phyloP scores from a whole-genome alignment of 768 basidiomycete genomes.

The Auricularia sp. region DNA sequence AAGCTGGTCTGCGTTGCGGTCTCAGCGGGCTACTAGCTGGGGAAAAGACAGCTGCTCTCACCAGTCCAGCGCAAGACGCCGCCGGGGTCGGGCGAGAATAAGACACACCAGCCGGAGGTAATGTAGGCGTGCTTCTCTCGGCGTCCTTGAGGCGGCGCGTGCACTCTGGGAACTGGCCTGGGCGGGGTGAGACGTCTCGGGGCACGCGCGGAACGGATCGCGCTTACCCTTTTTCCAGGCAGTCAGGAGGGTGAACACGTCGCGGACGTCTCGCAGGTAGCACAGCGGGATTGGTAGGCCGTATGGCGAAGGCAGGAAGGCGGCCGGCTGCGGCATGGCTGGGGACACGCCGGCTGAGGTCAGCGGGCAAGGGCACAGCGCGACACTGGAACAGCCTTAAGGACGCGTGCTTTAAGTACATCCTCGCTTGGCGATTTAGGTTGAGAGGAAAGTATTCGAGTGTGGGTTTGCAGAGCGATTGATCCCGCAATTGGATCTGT shows the following conservation, averaged over 20 bases:
- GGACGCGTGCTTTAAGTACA: no score
- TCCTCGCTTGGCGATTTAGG: no score
- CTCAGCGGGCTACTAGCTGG: neutral
- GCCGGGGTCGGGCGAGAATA: neutral
- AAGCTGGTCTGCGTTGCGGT: neutral
- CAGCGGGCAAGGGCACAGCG: no score
- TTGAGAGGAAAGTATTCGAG: no score
- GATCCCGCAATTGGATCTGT: no score
- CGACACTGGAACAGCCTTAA: no score
- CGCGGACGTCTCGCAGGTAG: neutral
- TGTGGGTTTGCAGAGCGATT: no score
- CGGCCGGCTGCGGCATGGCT: neutral
- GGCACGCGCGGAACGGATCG: no score
- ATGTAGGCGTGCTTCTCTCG: neutral
- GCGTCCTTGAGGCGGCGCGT: neutral
- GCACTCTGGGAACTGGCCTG: neutral
- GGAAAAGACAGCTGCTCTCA: neutral
- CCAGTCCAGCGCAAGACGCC: neutral
- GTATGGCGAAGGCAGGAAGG: neutral
- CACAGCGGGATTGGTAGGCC: neutral
- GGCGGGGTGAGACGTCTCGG: neutral
- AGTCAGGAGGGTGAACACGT: neutral
- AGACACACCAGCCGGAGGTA: neutral
- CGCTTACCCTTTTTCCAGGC: neutral
- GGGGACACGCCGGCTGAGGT: neutral